Conservation (phyloP, 1,139 yeast species). For the Tardiomyces blankii region DNA sequence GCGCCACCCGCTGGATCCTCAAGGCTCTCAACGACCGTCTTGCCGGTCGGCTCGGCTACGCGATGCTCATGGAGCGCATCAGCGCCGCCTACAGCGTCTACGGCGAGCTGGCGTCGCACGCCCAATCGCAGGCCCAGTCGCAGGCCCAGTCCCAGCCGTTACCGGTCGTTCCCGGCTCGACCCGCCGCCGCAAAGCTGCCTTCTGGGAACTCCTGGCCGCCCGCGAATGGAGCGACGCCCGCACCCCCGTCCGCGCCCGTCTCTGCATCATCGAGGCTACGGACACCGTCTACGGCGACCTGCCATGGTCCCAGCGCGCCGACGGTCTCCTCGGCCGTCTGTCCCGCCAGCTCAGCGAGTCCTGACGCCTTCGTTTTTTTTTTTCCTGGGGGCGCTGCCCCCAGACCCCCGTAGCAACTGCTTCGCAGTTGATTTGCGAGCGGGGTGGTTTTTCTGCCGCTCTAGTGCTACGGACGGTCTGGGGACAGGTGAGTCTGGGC, state of each 20-base stretch:
- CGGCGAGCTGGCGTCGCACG: constrained; percentile 7
- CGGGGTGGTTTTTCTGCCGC: no score
- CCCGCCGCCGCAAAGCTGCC: constrained; percentile 62
- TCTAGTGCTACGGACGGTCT: no score
- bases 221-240: constrained; percentile 47
- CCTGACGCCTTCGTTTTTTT: no score
- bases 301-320: constrained; percentile 21
- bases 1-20: constrained; percentile 26
- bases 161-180: constrained; percentile 30
- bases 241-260: constrained; percentile 12
- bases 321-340: constrained; percentile 12
- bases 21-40: constrained; percentile 26
- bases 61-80: constrained; percentile 38
- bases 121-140: not conserved
- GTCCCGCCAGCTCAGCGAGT: not conserved
- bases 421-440: no score
- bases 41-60: constrained; percentile 30
- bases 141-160: not conserved
- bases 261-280: constrained; percentile 14
- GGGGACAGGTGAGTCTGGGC: no score
- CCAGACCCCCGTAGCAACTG: no score
- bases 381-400: no score
- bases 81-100: constrained; percentile 31
- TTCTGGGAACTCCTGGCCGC: constrained; percentile 74
- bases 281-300: constrained; percentile 9